phyloP scores from a whole-genome alignment of 331 rosid genomes.

The Saraca asoca region DNA sequence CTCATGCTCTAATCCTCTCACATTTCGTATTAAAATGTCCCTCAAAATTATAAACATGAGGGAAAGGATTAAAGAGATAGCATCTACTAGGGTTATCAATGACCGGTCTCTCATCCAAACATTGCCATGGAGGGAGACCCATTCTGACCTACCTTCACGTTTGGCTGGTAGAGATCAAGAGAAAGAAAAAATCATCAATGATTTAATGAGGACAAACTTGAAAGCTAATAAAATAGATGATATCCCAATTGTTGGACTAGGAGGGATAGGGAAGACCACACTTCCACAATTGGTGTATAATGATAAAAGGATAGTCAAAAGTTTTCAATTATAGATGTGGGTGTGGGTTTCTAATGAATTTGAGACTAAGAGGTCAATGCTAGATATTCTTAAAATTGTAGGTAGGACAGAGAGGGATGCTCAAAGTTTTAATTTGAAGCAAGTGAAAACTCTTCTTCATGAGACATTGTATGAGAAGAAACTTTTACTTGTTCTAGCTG shows the following conservation, averaged over 20 bases:
- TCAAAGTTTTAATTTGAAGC: neutral
- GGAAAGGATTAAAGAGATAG: no score
- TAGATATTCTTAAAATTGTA: no score
- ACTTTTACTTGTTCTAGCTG: no score
- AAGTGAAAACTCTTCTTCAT: no score
- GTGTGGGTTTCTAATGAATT: no score
- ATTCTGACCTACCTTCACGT: neutral
- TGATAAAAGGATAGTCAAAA: no score
- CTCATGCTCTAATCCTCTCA: neutral
- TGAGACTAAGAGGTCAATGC: no score
- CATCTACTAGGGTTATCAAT: neutral
- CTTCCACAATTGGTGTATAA: constrained; percentile 25
- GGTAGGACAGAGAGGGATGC: neutral
- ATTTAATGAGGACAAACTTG: no score
- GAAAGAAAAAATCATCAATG: neutral
- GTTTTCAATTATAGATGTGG: no score
- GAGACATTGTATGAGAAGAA: neutral
- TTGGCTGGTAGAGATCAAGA: constrained; percentile 16
- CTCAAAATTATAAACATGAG: neutral
- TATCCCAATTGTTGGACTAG: neutral
- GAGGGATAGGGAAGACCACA: constrained; percentile 36
- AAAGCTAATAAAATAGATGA: no score
- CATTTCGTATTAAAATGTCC: no score
- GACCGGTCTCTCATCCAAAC: no score
- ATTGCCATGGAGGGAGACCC: neutral